A percentile compares a stretch with the other conserved stretches of the same genome.
Evolutionary conservation across 805 yeast species (phyloP).

Genomic region (Cyberlindnera xylosilytica): DNA sequence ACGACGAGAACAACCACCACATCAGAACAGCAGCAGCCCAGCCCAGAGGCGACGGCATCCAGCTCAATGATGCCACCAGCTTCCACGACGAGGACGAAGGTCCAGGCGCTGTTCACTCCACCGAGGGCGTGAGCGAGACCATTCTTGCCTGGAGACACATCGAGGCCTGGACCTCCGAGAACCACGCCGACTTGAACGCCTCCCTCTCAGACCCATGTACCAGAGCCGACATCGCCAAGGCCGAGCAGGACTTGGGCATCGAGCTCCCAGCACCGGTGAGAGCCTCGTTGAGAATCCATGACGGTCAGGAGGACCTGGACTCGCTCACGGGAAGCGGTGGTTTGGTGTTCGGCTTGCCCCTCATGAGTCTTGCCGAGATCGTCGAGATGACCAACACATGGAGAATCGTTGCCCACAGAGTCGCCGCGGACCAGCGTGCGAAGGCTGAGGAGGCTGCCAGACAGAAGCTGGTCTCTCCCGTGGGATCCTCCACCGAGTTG

Average conservation of each 20-base stretch:
- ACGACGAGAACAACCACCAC: constrained; percentile 43
- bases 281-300: constrained; percentile 78
- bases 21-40: constrained; percentile 27
- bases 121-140: constrained; percentile 71
- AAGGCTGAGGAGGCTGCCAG: constrained; percentile 18
- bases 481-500: constrained; percentile 24
- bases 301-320: constrained; percentile 85
- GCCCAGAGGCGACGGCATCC: constrained; percentile 14
- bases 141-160: constrained; percentile 86
- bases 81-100: constrained; percentile 34
- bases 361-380: constrained; percentile 78
- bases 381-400: constrained; percentile 80
- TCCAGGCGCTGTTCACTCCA: constrained; percentile 29
- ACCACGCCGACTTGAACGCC: constrained; percentile 79
- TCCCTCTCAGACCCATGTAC: constrained; percentile 80
- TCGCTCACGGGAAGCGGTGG: constrained; percentile 69
- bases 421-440: constrained; percentile 28
- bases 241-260: constrained; percentile 77
- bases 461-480: constrained; percentile 25
- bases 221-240: constrained; percentile 70
- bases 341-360: constrained; percentile 71
- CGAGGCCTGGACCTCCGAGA: constrained; percentile 74
- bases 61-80: constrained; percentile 28
- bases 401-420: constrained; percentile 64
- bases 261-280: constrained; percentile 77